Base-by-base conservation (phyloP, 352 stramenopile genomes). In the Phytophthora ohioensis region DNA sequence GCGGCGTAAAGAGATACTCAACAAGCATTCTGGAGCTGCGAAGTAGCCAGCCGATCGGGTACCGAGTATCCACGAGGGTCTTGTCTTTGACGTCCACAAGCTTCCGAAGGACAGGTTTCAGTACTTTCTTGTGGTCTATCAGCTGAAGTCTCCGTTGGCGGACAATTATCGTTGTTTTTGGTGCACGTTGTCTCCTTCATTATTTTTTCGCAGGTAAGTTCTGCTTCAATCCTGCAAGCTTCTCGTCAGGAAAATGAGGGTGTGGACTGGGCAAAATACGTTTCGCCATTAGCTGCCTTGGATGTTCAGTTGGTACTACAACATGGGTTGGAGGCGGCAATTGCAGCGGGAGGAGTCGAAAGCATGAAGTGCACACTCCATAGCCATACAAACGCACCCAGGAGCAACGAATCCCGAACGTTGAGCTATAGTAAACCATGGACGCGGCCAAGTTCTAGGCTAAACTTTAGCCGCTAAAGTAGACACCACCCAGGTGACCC, bases 211-310 rank as follows among this genome's bases (percentile, higher is more conserved):
- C 21, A 27, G 21, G 21, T 27, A 27, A 27, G 21, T 21, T 21
- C 21, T 21, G 21, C 21, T 21, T 21, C 21, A 21, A 21, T 21
- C 21, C 21, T 21, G 21, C 67, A 27, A 86, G 55, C 12, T 80
- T 57, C 10, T 57, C 58, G 35, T 64, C 49, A 12, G 85, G 85
- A 63, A 91, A 90, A 46, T 87, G 69, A 4, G 76, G 63, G 17
- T 90, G 76, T 0, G 78, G 75, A 41, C 75, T 75, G 6, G 83
- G 68, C 15, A 90, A 67, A 45, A 82, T 62, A n/a, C 77, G 68
- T 53, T 78, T 85, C 85, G 91, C 75, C 49, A 52, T 75, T 66
- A 4, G 58, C 64, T 54, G 54, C 49, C 31, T 81, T 76, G 12
- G 54, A 27, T 27, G 21, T 27, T 27, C 21, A 27, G 21, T 27